Evolutionary conservation across 2,329 filamentous ascomycete species (phyloP), one percentile per base, ranked within the genome.

Genomic region (Orbilia blumenaviensis): DNA sequence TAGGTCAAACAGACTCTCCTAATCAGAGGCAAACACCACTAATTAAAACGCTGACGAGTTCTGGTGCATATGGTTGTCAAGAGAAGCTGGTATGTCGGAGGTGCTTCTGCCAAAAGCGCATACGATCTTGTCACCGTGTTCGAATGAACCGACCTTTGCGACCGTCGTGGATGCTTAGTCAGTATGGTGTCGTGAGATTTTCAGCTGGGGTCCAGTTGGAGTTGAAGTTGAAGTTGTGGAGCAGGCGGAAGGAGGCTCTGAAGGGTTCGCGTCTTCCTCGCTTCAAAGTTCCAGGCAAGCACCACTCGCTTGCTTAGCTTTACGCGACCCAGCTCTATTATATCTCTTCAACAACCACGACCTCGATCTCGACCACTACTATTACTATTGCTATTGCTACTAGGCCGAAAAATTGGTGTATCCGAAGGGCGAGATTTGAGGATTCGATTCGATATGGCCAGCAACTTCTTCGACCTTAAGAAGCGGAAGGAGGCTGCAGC

Each of bases 391-490:
- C n/a, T n/a, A n/a, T n/a, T n/a, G n/a, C n/a, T n/a, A n/a, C n/a
- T n/a, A n/a, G n/a, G n/a, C n/a, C n/a, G n/a, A n/a, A n/a, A n/a
- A n/a, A 6, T 36, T 34, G 32, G 1, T 50, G 23, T 18, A 58
- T 46, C n/a, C 21, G 14, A 34, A 10, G 27, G n/a, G 23, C 52
- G 14, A 5, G 44, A 46, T n/a, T n/a, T 10, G 41, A 29, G 4
- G n/a, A n/a, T n/a, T n/a, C n/a, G n/a, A 23, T 27, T 38, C 41
- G 14, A 32, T 46, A 34, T 76, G 72, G 72, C 72, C 18, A 76
- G 72, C 72, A 76, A 63, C 82, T 99, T 99, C 84, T 99, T 99
- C 84, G 94, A 96, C 83, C 87, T 97, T 81, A 97, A 96, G 84
- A 94, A 94, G 64, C 90, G 94, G 36, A 93, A 93, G 81, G 91